Evolutionary conservation across 352 stramenopile genomes (phyloP).

Genomic region (Pythium scleroteichum): DNA sequence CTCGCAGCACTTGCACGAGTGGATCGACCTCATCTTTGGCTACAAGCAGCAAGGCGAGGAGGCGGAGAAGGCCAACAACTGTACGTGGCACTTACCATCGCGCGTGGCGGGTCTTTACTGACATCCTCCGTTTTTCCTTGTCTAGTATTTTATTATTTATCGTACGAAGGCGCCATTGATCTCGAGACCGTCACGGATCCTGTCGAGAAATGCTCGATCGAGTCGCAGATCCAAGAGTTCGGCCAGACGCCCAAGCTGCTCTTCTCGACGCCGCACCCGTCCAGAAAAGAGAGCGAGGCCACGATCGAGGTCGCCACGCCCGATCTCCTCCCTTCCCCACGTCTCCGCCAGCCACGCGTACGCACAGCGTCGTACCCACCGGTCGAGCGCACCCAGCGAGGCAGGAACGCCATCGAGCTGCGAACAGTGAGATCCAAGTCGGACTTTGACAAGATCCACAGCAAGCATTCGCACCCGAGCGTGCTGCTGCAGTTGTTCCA

Average conservation of each 20-base stretch:
- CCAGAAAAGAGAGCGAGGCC: constrained; percentile 32
- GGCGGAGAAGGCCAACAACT: constrained; percentile 87
- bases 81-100: constrained; percentile 3
- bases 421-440: constrained; percentile 24
- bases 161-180: constrained; percentile 93
- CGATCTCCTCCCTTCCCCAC: constrained; percentile 40
- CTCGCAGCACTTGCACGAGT: constrained; percentile 94
- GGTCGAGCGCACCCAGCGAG: constrained; percentile 15
- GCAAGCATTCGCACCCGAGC: not conserved
- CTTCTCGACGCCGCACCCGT: constrained; percentile 52
- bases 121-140: not conserved
- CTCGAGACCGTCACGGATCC: constrained; percentile 60
- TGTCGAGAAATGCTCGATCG: constrained; percentile 38
- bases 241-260: constrained; percentile 92
- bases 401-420: constrained; percentile 21
- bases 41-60: constrained; percentile 95
- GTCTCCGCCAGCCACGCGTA: constrained; percentile 16
- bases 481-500: constrained; percentile 31
- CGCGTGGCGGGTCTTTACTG: not conserved
- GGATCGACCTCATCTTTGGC: constrained; percentile 99
- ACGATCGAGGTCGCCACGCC: constrained; percentile 47
- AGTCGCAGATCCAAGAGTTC: constrained; percentile 94
- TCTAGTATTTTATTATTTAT: constrained; percentile 92
- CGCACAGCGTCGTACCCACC: constrained; percentile 7
- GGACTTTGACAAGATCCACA: constrained; percentile 31